Evolutionary conservation across 805 yeast species (phyloP).

Genomic region (Isabelozyma pseudorhagii): DNA sequence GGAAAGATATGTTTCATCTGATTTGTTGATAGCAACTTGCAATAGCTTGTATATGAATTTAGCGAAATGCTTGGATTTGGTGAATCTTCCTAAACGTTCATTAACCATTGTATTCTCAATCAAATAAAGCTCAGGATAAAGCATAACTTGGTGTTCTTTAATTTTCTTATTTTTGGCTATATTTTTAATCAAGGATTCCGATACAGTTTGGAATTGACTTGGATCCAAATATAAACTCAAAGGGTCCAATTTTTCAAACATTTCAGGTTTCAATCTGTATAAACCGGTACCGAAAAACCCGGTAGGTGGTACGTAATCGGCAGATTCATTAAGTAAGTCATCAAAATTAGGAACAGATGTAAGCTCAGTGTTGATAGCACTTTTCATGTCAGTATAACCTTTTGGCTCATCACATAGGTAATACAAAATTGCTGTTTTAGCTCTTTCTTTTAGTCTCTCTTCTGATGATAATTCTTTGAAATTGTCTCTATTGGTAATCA

Average conservation of each 20-base stretch:
- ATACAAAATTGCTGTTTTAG: conserved; percentile 46
- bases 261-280: conserved; percentile 62
- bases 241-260: conserved; percentile 60
- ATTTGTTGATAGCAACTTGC: conserved; percentile 47
- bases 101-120: conserved; percentile 33
- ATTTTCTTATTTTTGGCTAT: conserved; percentile 36
- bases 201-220: conserved; percentile 50
- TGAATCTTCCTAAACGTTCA: conserved; percentile 42
- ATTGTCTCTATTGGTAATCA: conserved; percentile 36
- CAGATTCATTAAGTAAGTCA: conserved; percentile 53
- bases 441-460: conserved; percentile 20
- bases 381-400: conserved; percentile 49
- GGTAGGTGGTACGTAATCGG: conserved; percentile 62
- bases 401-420: conserved; percentile 50
- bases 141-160: conserved; percentile 41
- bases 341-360: conserved; percentile 43
- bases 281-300: conserved; percentile 57
- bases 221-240: conserved; percentile 46
- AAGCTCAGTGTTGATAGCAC: conserved; percentile 20
- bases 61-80: conserved; percentile 52
- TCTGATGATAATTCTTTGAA: conserved; percentile 22
- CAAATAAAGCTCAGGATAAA: conserved; percentile 43
- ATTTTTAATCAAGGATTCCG: conserved; percentile 43
- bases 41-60: conserved; percentile 58
- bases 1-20: conserved; percentile 54